Evolutionary conservation across 2,329 filamentous ascomycete genomes (phyloP).

Genomic region (Alternaria arborescens): DNA sequence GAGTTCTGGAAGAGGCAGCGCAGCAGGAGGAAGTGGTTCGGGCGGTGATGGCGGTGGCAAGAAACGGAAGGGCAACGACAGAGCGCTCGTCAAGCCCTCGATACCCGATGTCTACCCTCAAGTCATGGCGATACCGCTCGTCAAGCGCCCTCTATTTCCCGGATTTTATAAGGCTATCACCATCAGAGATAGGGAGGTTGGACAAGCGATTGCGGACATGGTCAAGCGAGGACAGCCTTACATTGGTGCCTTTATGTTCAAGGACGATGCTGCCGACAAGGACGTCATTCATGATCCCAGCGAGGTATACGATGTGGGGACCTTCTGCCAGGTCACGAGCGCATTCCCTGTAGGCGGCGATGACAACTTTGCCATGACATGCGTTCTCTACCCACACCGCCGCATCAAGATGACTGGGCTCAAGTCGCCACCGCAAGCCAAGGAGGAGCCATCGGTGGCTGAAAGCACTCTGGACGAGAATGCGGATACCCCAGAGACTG

Average conservation of each 20-base stretch:
- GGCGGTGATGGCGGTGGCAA: conserved; percentile 68
- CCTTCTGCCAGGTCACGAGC: conserved; percentile 97
- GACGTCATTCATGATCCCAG: conserved; percentile 90
- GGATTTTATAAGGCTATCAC: conserved; percentile 99
- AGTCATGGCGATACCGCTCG: conserved; percentile 96
- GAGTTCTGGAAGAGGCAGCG: conserved; percentile 66
- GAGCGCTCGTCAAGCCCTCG: conserved; percentile 82
- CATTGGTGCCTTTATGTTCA: conserved; percentile 95
- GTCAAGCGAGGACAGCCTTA: conserved; percentile 97
- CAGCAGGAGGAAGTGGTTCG: conserved; percentile 61
- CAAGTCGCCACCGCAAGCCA: conserved; percentile 68
- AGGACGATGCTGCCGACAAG: conserved; percentile 92
- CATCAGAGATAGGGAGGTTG: conserved; percentile 90
- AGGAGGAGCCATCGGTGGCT: conserved; percentile 41
- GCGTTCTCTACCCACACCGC: conserved; percentile 94
- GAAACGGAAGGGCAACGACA: conserved; percentile 77
- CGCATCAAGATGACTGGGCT: conserved; percentile 89
- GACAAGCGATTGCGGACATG: conserved; percentile 92
- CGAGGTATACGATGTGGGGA: conserved; percentile 94
- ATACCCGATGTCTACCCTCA: conserved; percentile 97
- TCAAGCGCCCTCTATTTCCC: conserved; percentile 90
- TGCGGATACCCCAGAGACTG: conserved; percentile 55
- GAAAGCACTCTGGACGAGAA: conserved; percentile 54
- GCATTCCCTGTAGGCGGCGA: conserved; percentile 85
- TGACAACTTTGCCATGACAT: conserved; percentile 85